phyloP scores from a whole-genome alignment of 345 rosid genomes.

The Dipteronia sinensis region DNA sequence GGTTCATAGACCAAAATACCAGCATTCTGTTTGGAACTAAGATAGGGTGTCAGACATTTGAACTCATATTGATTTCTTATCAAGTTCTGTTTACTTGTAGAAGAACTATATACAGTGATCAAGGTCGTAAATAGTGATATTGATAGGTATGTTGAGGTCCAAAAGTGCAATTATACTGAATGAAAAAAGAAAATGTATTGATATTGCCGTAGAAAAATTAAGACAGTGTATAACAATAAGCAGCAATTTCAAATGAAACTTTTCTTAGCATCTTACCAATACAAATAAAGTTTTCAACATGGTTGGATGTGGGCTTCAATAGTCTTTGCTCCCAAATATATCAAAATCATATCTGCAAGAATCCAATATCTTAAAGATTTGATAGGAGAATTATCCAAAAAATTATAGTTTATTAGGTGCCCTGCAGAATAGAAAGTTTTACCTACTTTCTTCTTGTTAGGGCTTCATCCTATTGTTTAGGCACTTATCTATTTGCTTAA shows the following conservation, averaged over 20 bases:
- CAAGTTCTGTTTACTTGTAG: not conserved
- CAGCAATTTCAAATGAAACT: not conserved
- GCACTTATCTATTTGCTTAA: not conserved
- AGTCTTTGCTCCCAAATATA: not conserved
- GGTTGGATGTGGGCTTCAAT: not conserved
- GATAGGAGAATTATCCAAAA: not conserved
- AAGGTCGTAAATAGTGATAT: not conserved
- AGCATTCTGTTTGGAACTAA: not conserved
- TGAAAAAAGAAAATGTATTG: not conserved
- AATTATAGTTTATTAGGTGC: not conserved
- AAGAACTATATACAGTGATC: not conserved
- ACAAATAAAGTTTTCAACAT: not conserved
- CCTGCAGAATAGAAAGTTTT: not conserved
- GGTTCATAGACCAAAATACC: not conserved
- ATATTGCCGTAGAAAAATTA: not conserved
- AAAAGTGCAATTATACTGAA: not conserved
- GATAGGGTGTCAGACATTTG: too few species aligned
- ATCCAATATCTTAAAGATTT: not conserved
- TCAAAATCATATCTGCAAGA: not conserved
- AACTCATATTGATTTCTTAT: not conserved
- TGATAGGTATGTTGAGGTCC: not conserved
- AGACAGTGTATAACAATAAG: not conserved
- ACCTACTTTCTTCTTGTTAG: not conserved
- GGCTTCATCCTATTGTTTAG: not conserved
- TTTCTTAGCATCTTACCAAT: not conserved